A percentile compares a stretch with the other conserved stretches of the same genome.
Conservation (phyloP, 2,329 filamentous ascomycete species). For the Botryotinia calthae region DNA sequence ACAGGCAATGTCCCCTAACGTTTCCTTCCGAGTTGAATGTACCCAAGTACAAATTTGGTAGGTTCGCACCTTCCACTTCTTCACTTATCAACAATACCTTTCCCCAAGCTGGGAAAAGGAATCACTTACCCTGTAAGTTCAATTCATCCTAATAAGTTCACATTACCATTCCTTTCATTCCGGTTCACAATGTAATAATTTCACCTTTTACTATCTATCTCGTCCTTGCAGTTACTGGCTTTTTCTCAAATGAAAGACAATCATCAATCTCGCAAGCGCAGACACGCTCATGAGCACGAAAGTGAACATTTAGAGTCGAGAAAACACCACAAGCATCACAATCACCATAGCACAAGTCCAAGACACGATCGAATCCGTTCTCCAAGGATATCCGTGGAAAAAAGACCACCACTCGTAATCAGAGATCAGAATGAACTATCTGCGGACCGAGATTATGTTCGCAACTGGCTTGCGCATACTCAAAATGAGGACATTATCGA, state of each 20-base stretch:
- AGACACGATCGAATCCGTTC: background rate
- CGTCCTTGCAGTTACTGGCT: background rate
- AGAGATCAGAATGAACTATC: slow-evolving; percentile 21
- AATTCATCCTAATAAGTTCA: background rate
- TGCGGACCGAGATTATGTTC: slow-evolving; percentile 31
- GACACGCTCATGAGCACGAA: background rate
- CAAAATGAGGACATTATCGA: slow-evolving; percentile 21
- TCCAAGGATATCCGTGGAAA: background rate
- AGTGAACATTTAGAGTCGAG: background rate
- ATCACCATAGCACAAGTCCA: background rate
- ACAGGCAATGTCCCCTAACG: background rate
- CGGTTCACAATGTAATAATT: background rate
- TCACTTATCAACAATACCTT: background rate
- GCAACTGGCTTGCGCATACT: slow-evolving; percentile 34
- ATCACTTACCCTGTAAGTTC: background rate
- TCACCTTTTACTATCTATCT: background rate
- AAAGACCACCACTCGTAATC: background rate
- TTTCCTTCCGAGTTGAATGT: background rate
- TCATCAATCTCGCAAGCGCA: slow-evolving; percentile 17
- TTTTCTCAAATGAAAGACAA: slow-evolving; percentile 8
- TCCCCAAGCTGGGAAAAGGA: background rate
- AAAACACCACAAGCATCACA: background rate
- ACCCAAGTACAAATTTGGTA: background rate
- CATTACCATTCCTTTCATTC: background rate
- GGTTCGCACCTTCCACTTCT: background rate